Evolutionary conservation across 2,329 filamentous ascomycete species (phyloP).

Genomic region (Fusarium heterosporum): DNA sequence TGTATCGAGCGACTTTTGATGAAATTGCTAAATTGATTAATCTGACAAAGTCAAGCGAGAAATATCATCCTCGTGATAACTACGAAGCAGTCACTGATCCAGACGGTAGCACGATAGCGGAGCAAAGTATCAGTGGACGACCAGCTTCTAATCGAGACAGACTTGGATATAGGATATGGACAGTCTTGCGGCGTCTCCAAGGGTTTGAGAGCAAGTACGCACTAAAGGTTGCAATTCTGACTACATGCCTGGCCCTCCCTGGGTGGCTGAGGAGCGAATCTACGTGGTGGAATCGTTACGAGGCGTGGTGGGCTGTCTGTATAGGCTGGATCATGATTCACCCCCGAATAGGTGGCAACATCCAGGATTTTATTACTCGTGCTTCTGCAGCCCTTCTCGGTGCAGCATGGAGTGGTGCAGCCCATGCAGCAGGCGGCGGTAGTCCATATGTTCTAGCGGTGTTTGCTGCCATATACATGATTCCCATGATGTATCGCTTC

Average conservation of each 20-base stretch:
- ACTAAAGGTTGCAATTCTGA: constrained; percentile 66
- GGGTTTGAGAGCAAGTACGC: constrained; percentile 69
- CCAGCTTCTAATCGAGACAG: constrained; percentile 52
- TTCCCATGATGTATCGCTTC: constrained; percentile 69
- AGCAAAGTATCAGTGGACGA: constrained; percentile 53
- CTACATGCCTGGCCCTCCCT: constrained; percentile 64
- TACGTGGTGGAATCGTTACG: constrained; percentile 66
- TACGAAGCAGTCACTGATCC: constrained; percentile 38
- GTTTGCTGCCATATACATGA: constrained; percentile 67
- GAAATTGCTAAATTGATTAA: constrained; percentile 59
- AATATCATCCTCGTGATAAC: constrained; percentile 42
- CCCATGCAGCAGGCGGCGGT: constrained; percentile 62
- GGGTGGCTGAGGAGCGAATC: constrained; percentile 61
- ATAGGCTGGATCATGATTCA: constrained; percentile 67
- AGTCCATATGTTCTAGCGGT: constrained; percentile 67
- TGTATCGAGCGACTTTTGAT: constrained; percentile 59
- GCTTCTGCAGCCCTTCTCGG: constrained; percentile 62
- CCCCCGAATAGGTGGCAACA: constrained; percentile 65
- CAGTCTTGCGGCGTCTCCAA: constrained; percentile 63
- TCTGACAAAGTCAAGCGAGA: constrained; percentile 56
- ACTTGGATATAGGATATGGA: constrained; percentile 62
- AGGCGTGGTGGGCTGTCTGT: constrained; percentile 69
- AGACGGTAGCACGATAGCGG: constrained; percentile 54
- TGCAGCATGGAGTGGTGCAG: constrained; percentile 65
- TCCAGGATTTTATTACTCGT: constrained; percentile 67